phyloP scores from a whole-genome alignment of 148 eudicot species.

The Camellia japonica region DNA sequence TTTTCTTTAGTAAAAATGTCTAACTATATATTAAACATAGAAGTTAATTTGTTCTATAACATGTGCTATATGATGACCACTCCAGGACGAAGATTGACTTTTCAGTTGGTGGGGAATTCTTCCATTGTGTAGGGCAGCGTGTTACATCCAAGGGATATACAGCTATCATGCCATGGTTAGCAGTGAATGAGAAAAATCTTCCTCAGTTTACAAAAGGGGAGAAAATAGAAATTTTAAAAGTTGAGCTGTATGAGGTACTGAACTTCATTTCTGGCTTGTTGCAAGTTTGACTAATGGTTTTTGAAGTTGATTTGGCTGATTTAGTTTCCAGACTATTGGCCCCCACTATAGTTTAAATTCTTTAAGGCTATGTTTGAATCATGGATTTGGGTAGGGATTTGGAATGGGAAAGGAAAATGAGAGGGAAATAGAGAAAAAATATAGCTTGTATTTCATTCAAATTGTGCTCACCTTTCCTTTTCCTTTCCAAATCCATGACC shows the following conservation, averaged over 20 bases:
- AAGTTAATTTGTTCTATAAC: not conserved
- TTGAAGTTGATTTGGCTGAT: not conserved
- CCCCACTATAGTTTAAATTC: too few relatives aligned
- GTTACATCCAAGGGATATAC: constrained; percentile 75
- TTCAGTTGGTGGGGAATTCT: constrained; percentile 75
- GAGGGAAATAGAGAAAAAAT: too few relatives aligned
- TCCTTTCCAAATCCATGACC: too few relatives aligned
- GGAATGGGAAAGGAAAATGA: too few relatives aligned
- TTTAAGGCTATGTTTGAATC: too few relatives aligned
- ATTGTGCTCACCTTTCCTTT: too few relatives aligned
- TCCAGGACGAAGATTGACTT: constrained; percentile 75
- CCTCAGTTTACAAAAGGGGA: constrained; percentile 77
- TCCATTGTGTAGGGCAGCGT: constrained; percentile 69
- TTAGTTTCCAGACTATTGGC: not conserved
- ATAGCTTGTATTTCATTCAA: too few relatives aligned
- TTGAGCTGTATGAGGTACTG: constrained; percentile 82
- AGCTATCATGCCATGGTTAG: constrained; percentile 88
- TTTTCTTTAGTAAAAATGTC: too few relatives aligned
- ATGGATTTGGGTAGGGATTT: too few relatives aligned
- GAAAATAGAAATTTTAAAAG: constrained; percentile 61
- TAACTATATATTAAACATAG: not conserved
- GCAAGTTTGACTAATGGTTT: not conserved
- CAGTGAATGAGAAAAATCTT: constrained; percentile 74
- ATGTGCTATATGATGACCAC: not conserved
- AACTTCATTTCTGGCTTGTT: not conserved